A percentile compares a stretch with the other conserved stretches of the same genome.
phyloP scores from a whole-genome alignment of 352 stramenopile genomes.

The Phytophthora cryptogea region DNA sequence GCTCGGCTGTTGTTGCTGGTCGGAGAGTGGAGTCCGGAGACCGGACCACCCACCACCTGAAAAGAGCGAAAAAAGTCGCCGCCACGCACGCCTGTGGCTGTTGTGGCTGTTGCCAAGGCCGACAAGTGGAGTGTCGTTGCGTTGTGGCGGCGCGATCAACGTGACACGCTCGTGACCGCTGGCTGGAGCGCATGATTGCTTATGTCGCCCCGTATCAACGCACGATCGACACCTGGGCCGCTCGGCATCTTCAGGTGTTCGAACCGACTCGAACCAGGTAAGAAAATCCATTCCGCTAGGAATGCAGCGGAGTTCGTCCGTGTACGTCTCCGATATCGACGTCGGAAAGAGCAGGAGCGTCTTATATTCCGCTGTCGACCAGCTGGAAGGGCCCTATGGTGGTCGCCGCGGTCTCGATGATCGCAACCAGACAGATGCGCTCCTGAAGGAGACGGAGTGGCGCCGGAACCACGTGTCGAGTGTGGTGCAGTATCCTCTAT shows the following conservation, averaged over 20 bases:
- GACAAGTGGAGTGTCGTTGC: slow-evolving; percentile 6
- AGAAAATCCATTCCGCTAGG: slow-evolving; percentile 27
- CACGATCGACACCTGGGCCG: slow-evolving; percentile 4
- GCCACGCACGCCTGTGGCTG: slow-evolving; percentile 14
- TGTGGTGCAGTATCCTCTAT: slow-evolving; percentile 20
- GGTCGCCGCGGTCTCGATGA: not conserved
- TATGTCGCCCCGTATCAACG: slow-evolving; percentile 28
- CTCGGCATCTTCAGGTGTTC: slow-evolving; percentile 31
- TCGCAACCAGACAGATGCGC: not conserved
- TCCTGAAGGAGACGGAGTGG: not conserved
- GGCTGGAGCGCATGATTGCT: slow-evolving; percentile 21
- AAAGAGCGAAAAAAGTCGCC: slow-evolving; percentile 33
- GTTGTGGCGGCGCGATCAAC: slow-evolving; percentile 23
- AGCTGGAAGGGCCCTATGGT: slow-evolving; percentile 8
- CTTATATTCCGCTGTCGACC: slow-evolving; percentile 2
- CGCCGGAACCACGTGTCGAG: slow-evolving; percentile 3
- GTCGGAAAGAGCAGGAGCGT: slow-evolving; percentile 33
- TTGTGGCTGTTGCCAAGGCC: slow-evolving; percentile 10
- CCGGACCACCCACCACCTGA: slow-evolving; percentile 22
- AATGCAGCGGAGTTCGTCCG: not conserved
- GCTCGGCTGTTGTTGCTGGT: slow-evolving; percentile 18
- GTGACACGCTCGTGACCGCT: slow-evolving; percentile 15
- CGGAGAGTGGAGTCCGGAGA: slow-evolving; percentile 22
- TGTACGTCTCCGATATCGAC: not conserved
- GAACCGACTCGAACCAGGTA: slow-evolving; percentile 32